These are phyloP conservation scores for Leccinum incarnatum DNA, from an alignment of 768 basidiomycete species.

Conservation along the genomic window DNA sequence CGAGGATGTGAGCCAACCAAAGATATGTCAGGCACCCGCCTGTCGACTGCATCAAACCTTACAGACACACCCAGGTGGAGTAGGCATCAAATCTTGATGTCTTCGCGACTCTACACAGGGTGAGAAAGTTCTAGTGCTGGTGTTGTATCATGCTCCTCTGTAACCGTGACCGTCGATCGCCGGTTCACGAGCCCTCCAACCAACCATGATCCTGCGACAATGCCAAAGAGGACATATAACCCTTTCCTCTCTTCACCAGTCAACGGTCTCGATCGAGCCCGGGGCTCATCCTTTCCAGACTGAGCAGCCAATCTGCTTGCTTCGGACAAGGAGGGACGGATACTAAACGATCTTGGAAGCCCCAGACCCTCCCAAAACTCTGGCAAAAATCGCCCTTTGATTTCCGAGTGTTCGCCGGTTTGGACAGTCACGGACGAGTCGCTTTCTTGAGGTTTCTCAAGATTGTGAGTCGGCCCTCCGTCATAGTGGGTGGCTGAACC, in stretches of 20 bases:
- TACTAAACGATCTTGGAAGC: conserved; percentile 33
- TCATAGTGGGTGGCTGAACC: conserved; percentile 45
- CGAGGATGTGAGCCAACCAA: neutral
- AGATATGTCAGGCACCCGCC: neutral
- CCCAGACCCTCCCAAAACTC: conserved; percentile 39
- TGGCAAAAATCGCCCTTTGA: conserved; percentile 24
- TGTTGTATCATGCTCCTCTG: conserved; percentile 9
- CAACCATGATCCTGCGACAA: conserved; percentile 49
- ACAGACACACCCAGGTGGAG: neutral
- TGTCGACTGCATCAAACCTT: neutral
- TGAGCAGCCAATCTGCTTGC: conserved; percentile 11
- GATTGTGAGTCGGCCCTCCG: conserved; percentile 46
- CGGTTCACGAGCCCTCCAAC: conserved; percentile 36
- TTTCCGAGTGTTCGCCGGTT: conserved; percentile 14
- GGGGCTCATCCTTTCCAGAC: conserved; percentile 15
- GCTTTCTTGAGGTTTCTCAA: conserved; percentile 27
- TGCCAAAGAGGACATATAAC: conserved; percentile 45
- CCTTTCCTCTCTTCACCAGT: conserved; percentile 47
- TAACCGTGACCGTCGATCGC: neutral
- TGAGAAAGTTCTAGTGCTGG: conserved; percentile 14
- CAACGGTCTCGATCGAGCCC: conserved; percentile 31
- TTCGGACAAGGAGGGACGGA: conserved; percentile 16
- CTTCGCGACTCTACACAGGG: conserved; percentile 2
- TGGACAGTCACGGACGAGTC: conserved; percentile 3
- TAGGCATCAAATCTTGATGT: neutral